A percentile compares a stretch with the other conserved stretches of the same genome.
Conservation (phyloP, 73 alveolate genomes). For the Symbiodinium natans region DNA sequence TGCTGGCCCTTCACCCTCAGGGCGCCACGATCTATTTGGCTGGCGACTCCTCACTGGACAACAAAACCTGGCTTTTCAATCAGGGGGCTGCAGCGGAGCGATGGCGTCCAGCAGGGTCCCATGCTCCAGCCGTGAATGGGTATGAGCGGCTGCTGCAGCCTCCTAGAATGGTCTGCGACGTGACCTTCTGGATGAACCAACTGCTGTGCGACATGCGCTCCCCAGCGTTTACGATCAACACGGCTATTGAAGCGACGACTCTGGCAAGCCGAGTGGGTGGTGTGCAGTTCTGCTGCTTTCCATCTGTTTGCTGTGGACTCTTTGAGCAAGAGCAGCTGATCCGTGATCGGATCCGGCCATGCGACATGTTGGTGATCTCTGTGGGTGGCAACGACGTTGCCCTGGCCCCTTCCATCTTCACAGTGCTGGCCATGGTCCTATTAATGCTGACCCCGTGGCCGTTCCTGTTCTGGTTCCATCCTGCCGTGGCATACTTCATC, state of each 20-base stretch:
- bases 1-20: conserved; percentile 16
- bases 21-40: conserved; percentile 46
- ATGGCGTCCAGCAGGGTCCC: conserved; percentile 72
- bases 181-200: conserved; percentile 91
- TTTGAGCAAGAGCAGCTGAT: conserved; percentile 85
- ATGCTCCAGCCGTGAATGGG: conserved; percentile 79
- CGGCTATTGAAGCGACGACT: conserved; percentile 90
- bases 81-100: conserved; percentile 65
- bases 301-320: conserved; percentile 70
- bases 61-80: conserved; percentile 78
- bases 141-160: conserved; percentile 67
- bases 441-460: conserved; percentile 88
- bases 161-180: conserved; percentile 89
- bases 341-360: conserved; percentile 77
- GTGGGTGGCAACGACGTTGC: conserved; percentile 62
- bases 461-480: conserved; percentile 76
- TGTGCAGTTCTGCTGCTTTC: conserved; percentile 57
- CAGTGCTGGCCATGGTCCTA: conserved; percentile 74
- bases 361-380: conserved; percentile 52
- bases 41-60: conserved; percentile 71
- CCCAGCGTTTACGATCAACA: conserved; percentile 56
- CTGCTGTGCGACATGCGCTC: conserved; percentile 27
- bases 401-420: conserved; percentile 76
- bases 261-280: conserved; percentile 92
- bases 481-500: conserved; percentile 80